Evolutionary conservation across 345 rosid species (phyloP), one percentile per base, ranked within the genome.

Genomic region (Odontarrhena argentea): DNA sequence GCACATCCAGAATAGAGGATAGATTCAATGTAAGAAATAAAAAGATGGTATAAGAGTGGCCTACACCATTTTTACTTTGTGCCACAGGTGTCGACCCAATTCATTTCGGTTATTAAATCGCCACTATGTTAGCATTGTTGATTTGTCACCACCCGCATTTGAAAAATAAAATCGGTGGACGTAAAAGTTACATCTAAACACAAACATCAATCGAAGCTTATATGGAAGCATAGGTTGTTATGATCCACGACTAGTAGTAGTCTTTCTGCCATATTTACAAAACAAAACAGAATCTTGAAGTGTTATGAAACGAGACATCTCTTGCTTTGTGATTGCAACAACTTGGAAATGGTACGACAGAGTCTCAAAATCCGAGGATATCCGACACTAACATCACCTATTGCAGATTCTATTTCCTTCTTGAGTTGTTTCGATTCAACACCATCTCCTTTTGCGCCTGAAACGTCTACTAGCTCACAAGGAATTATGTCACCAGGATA

Each of bases 361-460:
- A 74, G 74, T 61, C 74, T 68, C 1, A 74, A 36, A 24, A 74
- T 55, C 55, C 78, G 78, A 41, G 74, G 78, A 45, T 74, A 74
- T 9, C 74, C 78, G 1, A 47, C 30, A 22, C 30, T 41, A 41
- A 55, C 65, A 55, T 22, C 59, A 32, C 32, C 10, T 26, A 62
- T 9, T 62, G 53, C 69, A 38, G 65, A 55, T 55, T 68, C 59
- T 12, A 74, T 62, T 48, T 68, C 65, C 5, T 13, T 67, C 59
- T 37, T 53, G 25, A 52, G 10, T 7, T 60, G 60, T 32, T 68
- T 48, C 32, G 41, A 40, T 7, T 4, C 60, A 8, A 37, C 12
- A 24, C 24, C 24, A 0, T 57, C 60, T 32, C 37, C 13, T 7
- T 60, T 18, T 15, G 22, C 37, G 55, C 50, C 12, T 22, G 64